Base-by-base conservation (phyloP, 1,284 basidiomycete species). In the Ganoderma boninense region DNA sequence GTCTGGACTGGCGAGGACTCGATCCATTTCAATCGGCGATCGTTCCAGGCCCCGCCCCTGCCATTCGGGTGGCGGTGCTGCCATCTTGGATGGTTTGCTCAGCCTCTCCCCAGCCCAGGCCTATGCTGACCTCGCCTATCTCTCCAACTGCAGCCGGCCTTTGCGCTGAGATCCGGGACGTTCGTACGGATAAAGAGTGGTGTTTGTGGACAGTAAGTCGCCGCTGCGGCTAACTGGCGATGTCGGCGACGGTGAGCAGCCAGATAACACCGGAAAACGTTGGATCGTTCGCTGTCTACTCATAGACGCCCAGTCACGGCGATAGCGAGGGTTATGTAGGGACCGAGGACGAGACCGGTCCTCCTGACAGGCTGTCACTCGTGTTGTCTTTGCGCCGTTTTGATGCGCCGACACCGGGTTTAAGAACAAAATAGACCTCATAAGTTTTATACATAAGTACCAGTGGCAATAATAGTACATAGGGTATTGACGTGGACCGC, bases 31-130 rank as follows among this genome's bases (percentile, higher is more conserved):
- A 13, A 57, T 57, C 64, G 64, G 38, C 49, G 40, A 59, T 35
- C 65, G 68, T 69, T 72, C 66, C 38, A 52, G 23, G 26, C 23
- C 62, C 46, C 18, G 3, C 18, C 16, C 44, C 44, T 46, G 44
- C 43, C 62, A 63, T 8, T 29, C 32, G 32, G 66, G 68, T 69
- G 68, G 68, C 71, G 44, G 71, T 70, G 66, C 66, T 67, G 26
- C 26, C 59, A 61, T 62, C 64, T 49, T 23, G 46, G n/a, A 49
- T 49, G 20, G 46, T 49, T 49, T 49, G 46, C 46, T 38, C 38
- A 38, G 38, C 38, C 38, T 38, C 7, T 38, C 38, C 38, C 38
- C 38, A 38, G 38, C 38, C 38, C 38, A 38, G 38, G 10, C 38
- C 38, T 38, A 2, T 10, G 38, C 7, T 10, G 38, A 2, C 38